Evolutionary conservation across 2,329 filamentous ascomycete genomes (phyloP), one percentile per base, ranked within the genome.

Genomic region (Lecanicillium sp.): DNA sequence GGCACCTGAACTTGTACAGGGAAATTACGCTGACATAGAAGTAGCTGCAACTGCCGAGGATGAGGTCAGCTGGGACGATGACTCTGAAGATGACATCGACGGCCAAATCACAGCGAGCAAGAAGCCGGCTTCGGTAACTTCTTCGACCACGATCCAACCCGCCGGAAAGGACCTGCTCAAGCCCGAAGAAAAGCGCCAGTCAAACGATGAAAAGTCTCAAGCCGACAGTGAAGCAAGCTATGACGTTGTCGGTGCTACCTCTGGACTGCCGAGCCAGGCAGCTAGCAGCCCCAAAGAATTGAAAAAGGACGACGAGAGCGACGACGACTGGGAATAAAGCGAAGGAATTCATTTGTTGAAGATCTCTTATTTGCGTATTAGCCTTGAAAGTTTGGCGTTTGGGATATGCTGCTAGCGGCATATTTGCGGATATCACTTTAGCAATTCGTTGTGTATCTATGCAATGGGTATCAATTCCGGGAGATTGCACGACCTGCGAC

Each of bases 151-250:
- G 5, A 74, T 80, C 45, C 73, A 80, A 35, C 71, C 73, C 27
- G 67, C 64, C 37, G 57, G 57, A 36, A 54, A 64, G 44, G 53
- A 54, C 32, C 55, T 55, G n/a, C 65, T 78, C 34, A 86, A 86
- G 59, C 71, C 80, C 17, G 40, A 65, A 20, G 77, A 84, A 50
- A 67, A 79, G 14, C 80, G 85, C 34, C 78, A 73, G 52, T 94
- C 88, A 18, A 83, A 94, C 52, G 88, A 95, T 54, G 83, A 88
- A 58, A 88, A 90, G 58, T 94, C 85, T 18, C 85, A 92, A 49
- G 80, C 88, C 7, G 92, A 92, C 52, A 95, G 90, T 57, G 92
- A 98, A 51, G 86, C 86, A 14, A 95, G 88, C 64, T 98, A 98
- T 59, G 92, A 98, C 58, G 73, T 98, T 25, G 87, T 98, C 33